Evolutionary conservation across 305 asterid species (phyloP).

Genomic region (Solanum hybrid): DNA sequence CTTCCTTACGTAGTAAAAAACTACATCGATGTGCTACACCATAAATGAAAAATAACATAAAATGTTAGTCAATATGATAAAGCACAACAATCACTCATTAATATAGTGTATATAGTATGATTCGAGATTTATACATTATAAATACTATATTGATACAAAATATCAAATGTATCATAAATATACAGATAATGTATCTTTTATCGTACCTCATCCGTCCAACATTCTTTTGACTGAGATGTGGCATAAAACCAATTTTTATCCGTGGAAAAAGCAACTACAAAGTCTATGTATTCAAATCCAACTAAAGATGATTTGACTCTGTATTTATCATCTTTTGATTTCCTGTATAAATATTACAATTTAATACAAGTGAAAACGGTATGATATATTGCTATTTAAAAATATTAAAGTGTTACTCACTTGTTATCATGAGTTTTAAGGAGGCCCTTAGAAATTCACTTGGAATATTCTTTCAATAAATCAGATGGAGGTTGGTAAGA

Average conservation of each 20-base stretch:
- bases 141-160: neutral
- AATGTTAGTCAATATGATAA: neutral
- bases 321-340: neutral
- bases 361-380: neutral
- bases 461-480: neutral
- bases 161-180: neutral
- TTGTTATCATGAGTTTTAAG: neutral
- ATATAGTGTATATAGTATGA: neutral
- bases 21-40: neutral
- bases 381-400: neutral
- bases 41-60: too few relatives aligned
- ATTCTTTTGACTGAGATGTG: neutral
- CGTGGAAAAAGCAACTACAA: neutral
- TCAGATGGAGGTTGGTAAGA: neutral
- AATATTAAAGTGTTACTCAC: neutral
- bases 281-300: neutral
- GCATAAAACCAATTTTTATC: neutral
- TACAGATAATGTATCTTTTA: neutral
- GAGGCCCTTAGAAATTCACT: neutral
- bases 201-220: neutral
- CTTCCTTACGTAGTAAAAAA: neutral
- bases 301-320: neutral
- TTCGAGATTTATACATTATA: neutral
- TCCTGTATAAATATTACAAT: neutral
- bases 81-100: neutral